Percentiles rank a stretch among this genome's conserved stretches.
Conservation (phyloP, 192 early-diverging fungal genomes). For the Glomus cerebriforme region DNA sequence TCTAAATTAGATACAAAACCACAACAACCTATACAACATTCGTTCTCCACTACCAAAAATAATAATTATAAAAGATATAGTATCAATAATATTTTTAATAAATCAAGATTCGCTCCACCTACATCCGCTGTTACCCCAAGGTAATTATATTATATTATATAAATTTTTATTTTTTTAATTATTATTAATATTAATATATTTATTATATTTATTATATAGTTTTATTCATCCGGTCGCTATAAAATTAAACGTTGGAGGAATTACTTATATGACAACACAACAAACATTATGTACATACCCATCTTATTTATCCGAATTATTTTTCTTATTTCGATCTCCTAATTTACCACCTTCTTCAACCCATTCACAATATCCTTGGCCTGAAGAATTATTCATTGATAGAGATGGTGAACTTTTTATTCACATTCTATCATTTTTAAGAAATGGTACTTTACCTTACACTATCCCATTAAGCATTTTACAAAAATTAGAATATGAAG, state of each 20-base stretch:
- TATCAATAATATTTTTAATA: not conserved
- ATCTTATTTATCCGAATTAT: conserved; percentile 21
- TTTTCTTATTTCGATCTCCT: conserved; percentile 18
- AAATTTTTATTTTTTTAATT: too few species aligned
- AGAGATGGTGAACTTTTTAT: not conserved
- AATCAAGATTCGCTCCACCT: not conserved
- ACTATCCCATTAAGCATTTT: not conserved
- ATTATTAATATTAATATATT: too few species aligned
- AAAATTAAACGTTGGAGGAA: conserved; percentile 12
- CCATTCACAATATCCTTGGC: conserved; percentile 10
- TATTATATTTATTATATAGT: not conserved
- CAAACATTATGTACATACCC: conserved; percentile 12
- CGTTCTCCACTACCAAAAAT: not conserved
- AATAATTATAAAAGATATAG: not conserved
- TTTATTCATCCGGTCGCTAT: not conserved
- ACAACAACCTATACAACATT: not conserved
- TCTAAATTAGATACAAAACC: not conserved
- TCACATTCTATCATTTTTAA: conserved; percentile 8
- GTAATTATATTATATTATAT: not conserved
- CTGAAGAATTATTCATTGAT: conserved; percentile 20
- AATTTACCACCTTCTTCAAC: not conserved
- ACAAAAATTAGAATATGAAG: conserved; percentile 21
- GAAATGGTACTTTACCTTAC: not conserved
- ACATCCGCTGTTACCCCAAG: not conserved
- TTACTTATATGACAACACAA: conserved; percentile 3